These are phyloP conservation scores for Brettanomyces nanus DNA, from an alignment of 805 yeast species.

Conservation along the genomic window DNA sequence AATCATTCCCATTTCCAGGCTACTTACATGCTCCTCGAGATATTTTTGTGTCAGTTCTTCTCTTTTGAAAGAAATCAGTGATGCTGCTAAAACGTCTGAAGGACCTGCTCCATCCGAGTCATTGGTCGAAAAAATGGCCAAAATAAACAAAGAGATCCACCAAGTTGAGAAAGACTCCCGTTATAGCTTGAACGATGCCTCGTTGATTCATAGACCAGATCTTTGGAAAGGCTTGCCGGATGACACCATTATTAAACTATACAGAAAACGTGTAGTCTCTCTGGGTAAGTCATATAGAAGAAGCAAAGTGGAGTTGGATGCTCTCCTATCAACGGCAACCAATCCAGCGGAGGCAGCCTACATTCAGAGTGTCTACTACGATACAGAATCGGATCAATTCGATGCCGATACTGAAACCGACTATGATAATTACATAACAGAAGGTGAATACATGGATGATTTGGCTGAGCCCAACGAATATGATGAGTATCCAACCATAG, in stretches of 20 bases:
- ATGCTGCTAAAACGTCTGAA: too few species aligned
- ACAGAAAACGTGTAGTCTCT: constrained; percentile 44
- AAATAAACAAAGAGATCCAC: constrained; percentile 10
- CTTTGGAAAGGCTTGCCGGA: constrained; percentile 66
- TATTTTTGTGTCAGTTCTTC: too few species aligned
- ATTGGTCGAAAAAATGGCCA: neutral
- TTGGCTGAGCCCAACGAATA: constrained; percentile 36
- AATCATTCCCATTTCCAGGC: too few species aligned
- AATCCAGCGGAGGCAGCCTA: constrained; percentile 20
- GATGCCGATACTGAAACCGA: constrained; percentile 34
- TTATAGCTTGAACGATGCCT: constrained; percentile 13
- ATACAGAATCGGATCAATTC: constrained; percentile 35
- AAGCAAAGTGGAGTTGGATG: constrained; percentile 45
- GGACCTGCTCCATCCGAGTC: too few species aligned
- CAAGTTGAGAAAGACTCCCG: constrained; percentile 10
- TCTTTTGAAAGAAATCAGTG: too few species aligned
- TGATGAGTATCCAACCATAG: constrained; percentile 61
- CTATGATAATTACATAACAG: constrained; percentile 31
- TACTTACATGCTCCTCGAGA: too few species aligned
- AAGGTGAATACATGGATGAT: constrained; percentile 24
- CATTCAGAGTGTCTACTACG: constrained; percentile 27
- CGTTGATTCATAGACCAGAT: constrained; percentile 51
- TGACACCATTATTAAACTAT: constrained; percentile 52
- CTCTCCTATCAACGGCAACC: constrained; percentile 39
- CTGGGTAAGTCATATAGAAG: constrained; percentile 44